Evolutionary conservation across 768 basidiomycete species (phyloP), one percentile per base, ranked within the genome.

Genomic region (Baorangia bicolor): DNA sequence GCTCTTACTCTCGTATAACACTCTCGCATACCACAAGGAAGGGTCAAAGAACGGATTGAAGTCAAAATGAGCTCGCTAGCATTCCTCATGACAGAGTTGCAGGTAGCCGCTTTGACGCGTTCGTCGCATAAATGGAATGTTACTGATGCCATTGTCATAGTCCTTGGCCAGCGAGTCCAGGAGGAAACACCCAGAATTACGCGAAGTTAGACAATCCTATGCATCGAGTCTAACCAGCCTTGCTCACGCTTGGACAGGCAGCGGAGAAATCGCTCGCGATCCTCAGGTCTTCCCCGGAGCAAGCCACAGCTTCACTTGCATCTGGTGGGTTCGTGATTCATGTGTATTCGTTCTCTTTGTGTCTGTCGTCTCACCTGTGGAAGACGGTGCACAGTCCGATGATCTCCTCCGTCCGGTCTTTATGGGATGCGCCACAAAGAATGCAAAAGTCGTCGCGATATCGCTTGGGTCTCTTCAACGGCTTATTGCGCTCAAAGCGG

Each of bases 391-490:
- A 10, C 88, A 91, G 70, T 86, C 92, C 2, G 84, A 89, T 42
- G 88, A 89, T 57, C 79, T 97, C 25, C 79, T 96, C 20, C 78
- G 84, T 45, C 96, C 96, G 0, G 86, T 98, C 1, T 93, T 94
- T 66, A 92, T 96, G 86, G 94, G 94, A 45, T 94, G 94, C 62
- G 86, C 88, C 28, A 97, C 93, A 5, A 92, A 89, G 74, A 93
- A 93, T 63, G 85, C 90, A 2, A 98, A 98, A 79, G 90, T 98
- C 50, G 87, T 98, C 42, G 90, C 91, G 1, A 94, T 98, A 60
- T 90, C 91, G 8, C 82, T 98, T 0, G 89, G 93, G 40, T 94
- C 93, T 0, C 79, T 98, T 20, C 94, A 97, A 69, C 84, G 96
- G 40, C 80, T 98, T 57, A 94, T 97, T 53, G 79, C 88, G 5